phyloP scores from a whole-genome alignment of 257 asterid species.

The Pogostemon cablin region DNA sequence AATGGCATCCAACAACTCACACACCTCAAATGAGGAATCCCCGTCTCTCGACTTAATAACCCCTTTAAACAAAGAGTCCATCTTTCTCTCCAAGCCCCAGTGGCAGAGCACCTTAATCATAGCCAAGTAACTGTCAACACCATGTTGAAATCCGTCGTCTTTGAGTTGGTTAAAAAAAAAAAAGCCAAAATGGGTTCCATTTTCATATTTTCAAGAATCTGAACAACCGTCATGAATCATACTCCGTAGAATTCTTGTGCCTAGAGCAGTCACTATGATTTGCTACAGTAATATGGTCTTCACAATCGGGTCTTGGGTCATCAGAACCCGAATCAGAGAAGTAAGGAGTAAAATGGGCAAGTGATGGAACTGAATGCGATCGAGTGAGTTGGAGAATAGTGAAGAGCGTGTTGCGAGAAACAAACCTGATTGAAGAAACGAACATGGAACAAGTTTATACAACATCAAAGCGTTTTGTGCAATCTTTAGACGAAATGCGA shows the following conservation, averaged over 20 bases:
- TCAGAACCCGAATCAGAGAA: conserved; percentile 58
- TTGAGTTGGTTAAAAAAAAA: conserved; percentile 49
- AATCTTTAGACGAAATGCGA: too few relatives aligned
- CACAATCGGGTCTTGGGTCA: conserved; percentile 32
- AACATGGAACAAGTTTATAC: conserved; percentile 43
- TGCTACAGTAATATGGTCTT: conserved; percentile 4
- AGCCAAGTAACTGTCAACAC: conserved; percentile 54
- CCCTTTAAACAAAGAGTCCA: conserved; percentile 58
- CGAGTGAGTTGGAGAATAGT: conserved; percentile 43
- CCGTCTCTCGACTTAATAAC: conserved; percentile 46
- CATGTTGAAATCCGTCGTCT: conserved; percentile 57
- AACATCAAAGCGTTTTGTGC: conserved; percentile 21
- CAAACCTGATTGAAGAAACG: conserved; percentile 51
- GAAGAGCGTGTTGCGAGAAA: conserved; percentile 38
- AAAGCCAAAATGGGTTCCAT: conserved; percentile 45
- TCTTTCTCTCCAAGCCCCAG: conserved; percentile 52
- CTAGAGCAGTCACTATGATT: neutral
- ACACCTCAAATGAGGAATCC: conserved; percentile 48
- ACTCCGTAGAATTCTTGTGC: conserved; percentile 23
- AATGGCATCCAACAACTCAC: conserved; percentile 66
- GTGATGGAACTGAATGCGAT: conserved; percentile 54
- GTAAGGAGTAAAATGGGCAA: conserved; percentile 58
- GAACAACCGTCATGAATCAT: conserved; percentile 49
- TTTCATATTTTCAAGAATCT: conserved; percentile 56
- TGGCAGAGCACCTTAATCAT: conserved; percentile 61